Evolutionary conservation across 2,329 filamentous ascomycete species (phyloP).

Genomic region (Trichophyton benhamiae): DNA sequence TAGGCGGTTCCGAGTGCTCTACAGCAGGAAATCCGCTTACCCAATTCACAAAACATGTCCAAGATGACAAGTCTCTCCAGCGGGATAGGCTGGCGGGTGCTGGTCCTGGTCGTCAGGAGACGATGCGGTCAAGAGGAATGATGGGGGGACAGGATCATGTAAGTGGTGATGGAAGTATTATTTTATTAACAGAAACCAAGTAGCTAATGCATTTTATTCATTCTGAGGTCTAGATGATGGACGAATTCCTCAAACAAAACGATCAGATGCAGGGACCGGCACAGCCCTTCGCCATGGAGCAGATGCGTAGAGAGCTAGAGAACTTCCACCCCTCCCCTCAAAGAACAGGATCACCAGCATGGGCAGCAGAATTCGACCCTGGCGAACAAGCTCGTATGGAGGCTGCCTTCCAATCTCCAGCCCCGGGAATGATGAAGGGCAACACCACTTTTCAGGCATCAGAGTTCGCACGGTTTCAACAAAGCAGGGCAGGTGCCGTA

Average conservation of each 20-base stretch:
- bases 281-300: conserved; percentile 53
- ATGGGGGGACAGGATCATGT: conserved; percentile 64
- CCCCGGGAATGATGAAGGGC: conserved; percentile 35
- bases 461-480: conserved; percentile 80
- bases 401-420: conserved; percentile 49
- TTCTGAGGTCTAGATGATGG: conserved; percentile 58
- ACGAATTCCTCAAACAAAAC: conserved; percentile 76
- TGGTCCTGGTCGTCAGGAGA: conserved; percentile 57
- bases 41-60: conserved; percentile 94
- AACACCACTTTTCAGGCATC: conserved; percentile 58
- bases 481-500: conserved; percentile 45
- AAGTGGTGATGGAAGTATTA: conserved; percentile 11
- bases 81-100: conserved; percentile 73
- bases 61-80: conserved; percentile 91
- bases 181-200: conserved; percentile 15
- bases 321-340: conserved; percentile 38
- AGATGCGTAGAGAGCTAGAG: conserved; percentile 52
- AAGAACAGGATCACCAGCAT: conserved; percentile 44
- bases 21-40: conserved; percentile 90
- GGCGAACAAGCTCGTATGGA: conserved; percentile 59
- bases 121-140: conserved; percentile 61
- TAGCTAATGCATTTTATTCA: background rate
- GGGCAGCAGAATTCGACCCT: conserved; percentile 53
- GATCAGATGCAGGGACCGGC: conserved; percentile 45
- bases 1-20: conserved; percentile 92